phyloP scores from a whole-genome alignment of 2,329 filamentous ascomycete species.

The Pestalotiopsis sp. region DNA sequence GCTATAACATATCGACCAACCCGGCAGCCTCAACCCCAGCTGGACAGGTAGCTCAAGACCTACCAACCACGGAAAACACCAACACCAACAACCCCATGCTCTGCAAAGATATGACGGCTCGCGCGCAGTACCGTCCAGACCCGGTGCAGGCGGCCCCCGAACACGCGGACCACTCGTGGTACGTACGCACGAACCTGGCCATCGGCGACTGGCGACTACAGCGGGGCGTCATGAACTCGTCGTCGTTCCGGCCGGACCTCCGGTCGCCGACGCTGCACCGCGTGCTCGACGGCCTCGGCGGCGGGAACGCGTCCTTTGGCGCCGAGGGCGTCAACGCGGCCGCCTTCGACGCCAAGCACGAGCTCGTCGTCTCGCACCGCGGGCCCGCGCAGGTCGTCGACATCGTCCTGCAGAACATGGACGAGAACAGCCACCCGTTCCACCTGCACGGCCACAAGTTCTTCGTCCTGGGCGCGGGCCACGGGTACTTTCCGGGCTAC shows the following conservation, averaged over 20 bases:
- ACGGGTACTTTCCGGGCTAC: slow-evolving; percentile 59
- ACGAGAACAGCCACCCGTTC: slow-evolving; percentile 65
- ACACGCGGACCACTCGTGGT: slow-evolving; percentile 53
- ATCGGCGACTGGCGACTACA: slow-evolving; percentile 61
- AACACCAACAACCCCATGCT: slow-evolving; percentile 37
- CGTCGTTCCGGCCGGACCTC: slow-evolving; percentile 53
- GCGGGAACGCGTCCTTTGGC: slow-evolving; percentile 47
- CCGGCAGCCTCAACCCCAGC: slow-evolving; percentile 40
- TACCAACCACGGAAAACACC: slow-evolving; percentile 39
- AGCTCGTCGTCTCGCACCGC: slow-evolving; percentile 60
- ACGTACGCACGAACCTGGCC: slow-evolving; percentile 59
- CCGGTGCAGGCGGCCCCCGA: slow-evolving; percentile 43
- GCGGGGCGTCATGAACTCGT: slow-evolving; percentile 60
- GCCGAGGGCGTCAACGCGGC: slow-evolving; percentile 55
- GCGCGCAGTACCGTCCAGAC: slow-evolving; percentile 44
- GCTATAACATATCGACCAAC: slow-evolving; percentile 36
- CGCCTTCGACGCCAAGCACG: slow-evolving; percentile 41
- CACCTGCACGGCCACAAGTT: slow-evolving; percentile 67
- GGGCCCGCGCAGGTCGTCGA: slow-evolving; percentile 51
- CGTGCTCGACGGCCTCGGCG: slow-evolving; percentile 45
- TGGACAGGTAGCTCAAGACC: slow-evolving; percentile 28
- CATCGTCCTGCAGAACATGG: slow-evolving; percentile 64
- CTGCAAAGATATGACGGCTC: slow-evolving; percentile 54
- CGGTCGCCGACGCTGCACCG: slow-evolving; percentile 52
- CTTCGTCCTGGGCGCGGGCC: slow-evolving; percentile 60